Percentiles rank a stretch among this genome's conserved stretches.
phyloP scores from a whole-genome alignment of 257 asterid species.

The Anisodus tanguticus region DNA sequence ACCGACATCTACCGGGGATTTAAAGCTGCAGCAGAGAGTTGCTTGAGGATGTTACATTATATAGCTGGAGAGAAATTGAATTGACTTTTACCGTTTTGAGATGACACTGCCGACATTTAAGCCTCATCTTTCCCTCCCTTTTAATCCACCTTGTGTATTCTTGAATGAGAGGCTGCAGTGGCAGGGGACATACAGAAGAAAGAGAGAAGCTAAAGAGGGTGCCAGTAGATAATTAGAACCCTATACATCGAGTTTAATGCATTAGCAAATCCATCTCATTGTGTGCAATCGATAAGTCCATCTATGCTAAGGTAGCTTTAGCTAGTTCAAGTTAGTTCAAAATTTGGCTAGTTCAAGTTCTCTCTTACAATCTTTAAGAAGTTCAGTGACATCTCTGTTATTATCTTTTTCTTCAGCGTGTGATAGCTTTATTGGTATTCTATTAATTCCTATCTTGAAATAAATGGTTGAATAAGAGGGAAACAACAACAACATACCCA shows the following conservation, averaged over 20 bases:
- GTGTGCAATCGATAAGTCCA: background rate
- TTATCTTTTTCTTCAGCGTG: background rate
- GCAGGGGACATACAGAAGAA: background rate
- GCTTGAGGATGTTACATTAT: background rate
- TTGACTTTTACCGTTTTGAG: background rate
- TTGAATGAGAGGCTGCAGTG: background rate
- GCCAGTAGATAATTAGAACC: background rate
- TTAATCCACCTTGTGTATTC: background rate
- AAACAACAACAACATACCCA: background rate
- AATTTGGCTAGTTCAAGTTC: background rate
- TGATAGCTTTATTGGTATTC: background rate
- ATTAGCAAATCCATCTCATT: background rate
- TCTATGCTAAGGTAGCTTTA: background rate
- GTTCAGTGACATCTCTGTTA: background rate
- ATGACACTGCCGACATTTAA: background rate
- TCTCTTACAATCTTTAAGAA: background rate
- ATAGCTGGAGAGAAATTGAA: background rate
- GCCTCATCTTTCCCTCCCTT: background rate
- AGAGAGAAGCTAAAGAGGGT: slow-evolving; percentile 5
- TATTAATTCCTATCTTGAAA: slow-evolving; percentile 11
- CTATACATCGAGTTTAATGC: background rate
- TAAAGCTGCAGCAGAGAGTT: background rate
- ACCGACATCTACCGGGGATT: background rate
- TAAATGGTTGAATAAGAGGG: background rate
- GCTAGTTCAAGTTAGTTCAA: background rate